Percentiles rank a stretch among this genome's conserved stretches.
Conservation (phyloP, 2,329 filamentous ascomycete genomes). For the Thermoascus crustaceus region DNA sequence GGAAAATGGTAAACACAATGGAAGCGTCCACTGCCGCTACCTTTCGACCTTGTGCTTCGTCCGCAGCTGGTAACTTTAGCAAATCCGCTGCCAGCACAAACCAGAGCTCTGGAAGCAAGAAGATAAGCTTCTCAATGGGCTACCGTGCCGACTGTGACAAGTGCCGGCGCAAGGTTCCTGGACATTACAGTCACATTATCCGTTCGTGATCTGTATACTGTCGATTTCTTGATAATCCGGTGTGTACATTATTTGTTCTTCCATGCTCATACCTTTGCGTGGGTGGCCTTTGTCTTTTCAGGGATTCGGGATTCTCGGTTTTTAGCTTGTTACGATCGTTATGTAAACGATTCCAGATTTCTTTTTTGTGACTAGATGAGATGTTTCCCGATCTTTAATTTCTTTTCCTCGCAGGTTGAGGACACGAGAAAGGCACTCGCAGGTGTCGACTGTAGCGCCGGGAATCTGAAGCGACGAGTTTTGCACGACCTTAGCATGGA, state of each 20-base stretch:
- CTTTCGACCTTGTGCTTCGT: background rate
- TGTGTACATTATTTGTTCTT: background rate
- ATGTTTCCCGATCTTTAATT: no score
- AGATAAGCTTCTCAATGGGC: slow-evolving; percentile 68
- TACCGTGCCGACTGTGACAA: slow-evolving; percentile 72
- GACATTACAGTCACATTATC: slow-evolving; percentile 74
- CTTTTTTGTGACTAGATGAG: no score
- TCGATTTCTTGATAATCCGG: background rate
- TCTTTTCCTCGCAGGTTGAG: no score
- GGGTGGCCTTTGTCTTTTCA: no score
- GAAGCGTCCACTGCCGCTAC: background rate
- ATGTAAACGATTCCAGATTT: no score
- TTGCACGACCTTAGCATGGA: slow-evolving; percentile 1
- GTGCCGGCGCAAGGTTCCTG: slow-evolving; percentile 64
- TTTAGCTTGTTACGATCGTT: no score
- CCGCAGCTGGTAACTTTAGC: slow-evolving; percentile 5
- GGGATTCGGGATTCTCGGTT: no score
- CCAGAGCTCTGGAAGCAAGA: slow-evolving; percentile 23
- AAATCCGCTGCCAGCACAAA: slow-evolving; percentile 4
- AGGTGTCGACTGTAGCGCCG: no score
- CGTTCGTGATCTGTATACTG: slow-evolving; percentile 15
- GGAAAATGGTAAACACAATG: background rate
- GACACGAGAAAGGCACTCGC: no score
- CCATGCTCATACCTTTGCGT: no score
- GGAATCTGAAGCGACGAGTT: no score